Conservation (phyloP, 2,329 filamentous ascomycete species). For the Thelonectria olida region DNA sequence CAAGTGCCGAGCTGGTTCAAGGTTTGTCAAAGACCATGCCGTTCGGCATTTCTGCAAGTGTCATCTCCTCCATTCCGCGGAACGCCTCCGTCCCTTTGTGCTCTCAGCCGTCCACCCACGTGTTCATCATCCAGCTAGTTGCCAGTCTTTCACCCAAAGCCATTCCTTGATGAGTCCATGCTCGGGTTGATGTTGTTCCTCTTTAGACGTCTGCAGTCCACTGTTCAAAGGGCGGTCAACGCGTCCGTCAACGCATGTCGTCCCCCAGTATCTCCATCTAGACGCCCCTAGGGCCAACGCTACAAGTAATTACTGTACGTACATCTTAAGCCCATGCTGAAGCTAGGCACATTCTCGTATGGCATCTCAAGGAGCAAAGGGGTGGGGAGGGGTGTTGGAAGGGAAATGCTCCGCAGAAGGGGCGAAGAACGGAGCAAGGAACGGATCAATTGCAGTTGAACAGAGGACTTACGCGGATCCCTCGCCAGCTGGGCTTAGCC, state of each 20-base stretch:
- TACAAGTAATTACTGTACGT: background rate
- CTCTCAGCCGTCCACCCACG: background rate
- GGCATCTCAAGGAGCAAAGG: too few relatives aligned
- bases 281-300: background rate
- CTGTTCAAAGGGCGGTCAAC: constrained; percentile 10
- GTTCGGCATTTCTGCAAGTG: too few relatives aligned
- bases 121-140: background rate
- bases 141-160: background rate
- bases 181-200: background rate
- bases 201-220: background rate
- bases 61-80: too few relatives aligned
- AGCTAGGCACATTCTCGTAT: background rate
- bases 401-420: too few relatives aligned
- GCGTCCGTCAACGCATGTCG: constrained; percentile 1
- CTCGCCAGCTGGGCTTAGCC: background rate
- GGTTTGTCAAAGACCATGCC: too few relatives aligned
- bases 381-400: too few relatives aligned
- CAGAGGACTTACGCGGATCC: too few relatives aligned
- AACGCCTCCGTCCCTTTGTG: too few relatives aligned
- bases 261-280: background rate
- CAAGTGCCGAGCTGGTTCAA: constrained; percentile 1
- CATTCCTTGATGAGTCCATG: background rate
- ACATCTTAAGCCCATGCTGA: background rate
- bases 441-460: too few relatives aligned
- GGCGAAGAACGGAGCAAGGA: too few relatives aligned